Evolutionary conservation across 2,329 filamentous ascomycete genomes (phyloP), one percentile per base, ranked within the genome.

Genomic region (Curvularia hawaiiensis): DNA sequence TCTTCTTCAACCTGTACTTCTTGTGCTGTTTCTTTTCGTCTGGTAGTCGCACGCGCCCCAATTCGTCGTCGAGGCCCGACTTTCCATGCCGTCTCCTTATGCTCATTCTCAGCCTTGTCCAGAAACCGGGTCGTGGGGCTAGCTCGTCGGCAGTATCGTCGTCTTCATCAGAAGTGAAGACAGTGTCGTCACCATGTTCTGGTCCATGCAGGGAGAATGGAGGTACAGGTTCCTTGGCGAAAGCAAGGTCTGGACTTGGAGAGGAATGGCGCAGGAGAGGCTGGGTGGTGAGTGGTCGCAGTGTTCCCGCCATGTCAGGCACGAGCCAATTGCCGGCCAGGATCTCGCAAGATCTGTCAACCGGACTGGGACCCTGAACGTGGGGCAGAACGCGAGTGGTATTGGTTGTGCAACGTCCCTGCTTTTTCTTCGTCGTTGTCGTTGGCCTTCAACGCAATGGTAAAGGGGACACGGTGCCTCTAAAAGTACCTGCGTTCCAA

Each of bases 71-170:
- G 35, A 45, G 54, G 24, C 49, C 47, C n/a, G 54, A 47, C 40
- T 51, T 58, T 16, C 58, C 62, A 61, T 66, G 63, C 52, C 67
- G 65, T 45, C 71, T 64, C 49, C 66, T 60, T 38, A 71, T 49
- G 46, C 65, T 61, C 71, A 73, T 74, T 44, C 69, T 68, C 24
- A 74, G 61, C 18, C 70, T 65, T 45, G 52, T 58, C 67, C 70
- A 74, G 39, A 74, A 60, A 8, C 63, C 60, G 12, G 50, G 51
- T 30, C 49, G 54, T 28, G 48, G 26, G 38, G 44, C 58, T 52
- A 62, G 22, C 22, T 26, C 26, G 28, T 31, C 28, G 28, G 22
- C n/a, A 30, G 6, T 4, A 28, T 47, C 44, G 28, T 62, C 62
- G 11, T 65, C 63, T 41, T 63, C 59, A 7, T 64, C 64, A 30